Evolutionary conservation across 2,329 filamentous ascomycete genomes (phyloP).

Genomic region (Microthyrium microscopicum): DNA sequence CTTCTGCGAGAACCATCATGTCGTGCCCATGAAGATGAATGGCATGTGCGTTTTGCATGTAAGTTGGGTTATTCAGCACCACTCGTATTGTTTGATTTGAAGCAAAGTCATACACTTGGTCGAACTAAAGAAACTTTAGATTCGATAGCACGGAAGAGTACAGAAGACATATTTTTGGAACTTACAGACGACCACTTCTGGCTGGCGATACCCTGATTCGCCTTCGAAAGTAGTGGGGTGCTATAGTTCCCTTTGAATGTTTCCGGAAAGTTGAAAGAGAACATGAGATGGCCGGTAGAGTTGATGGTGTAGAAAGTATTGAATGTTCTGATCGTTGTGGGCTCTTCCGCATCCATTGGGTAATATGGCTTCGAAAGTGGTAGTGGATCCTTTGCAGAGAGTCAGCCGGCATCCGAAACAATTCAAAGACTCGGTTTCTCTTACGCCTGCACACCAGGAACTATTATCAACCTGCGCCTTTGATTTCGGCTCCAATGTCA

Average conservation of each 20-base stretch:
- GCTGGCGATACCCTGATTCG: conserved; percentile 13
- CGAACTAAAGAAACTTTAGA: neutral
- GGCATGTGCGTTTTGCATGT: conserved; percentile 3
- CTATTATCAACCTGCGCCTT: too few relatives aligned
- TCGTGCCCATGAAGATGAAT: conserved; percentile 30
- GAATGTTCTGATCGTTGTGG: conserved; percentile 1
- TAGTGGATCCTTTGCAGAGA: conserved; percentile 36
- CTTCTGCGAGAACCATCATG: conserved; percentile 47
- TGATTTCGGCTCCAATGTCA: conserved; percentile 26
- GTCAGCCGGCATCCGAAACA: conserved; percentile 27
- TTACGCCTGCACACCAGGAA: too few relatives aligned
- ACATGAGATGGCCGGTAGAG: conserved; percentile 11
- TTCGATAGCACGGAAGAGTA: neutral
- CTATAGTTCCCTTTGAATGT: conserved; percentile 21
- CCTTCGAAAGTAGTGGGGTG: conserved; percentile 20
- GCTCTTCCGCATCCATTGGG: conserved; percentile 23
- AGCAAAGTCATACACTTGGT: neutral
- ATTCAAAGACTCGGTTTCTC: too few relatives aligned
- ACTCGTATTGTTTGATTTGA: neutral
- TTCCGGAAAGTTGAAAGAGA: conserved; percentile 12
- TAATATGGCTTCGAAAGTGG: conserved; percentile 34
- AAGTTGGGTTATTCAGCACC: neutral
- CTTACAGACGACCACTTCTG: neutral
- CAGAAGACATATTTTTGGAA: neutral
- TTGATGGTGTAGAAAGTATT: conserved; percentile 10